Evolutionary conservation across 2,329 filamentous ascomycete genomes (phyloP), one percentile per base, ranked within the genome.

Genomic region (Lachnellula suecica): DNA sequence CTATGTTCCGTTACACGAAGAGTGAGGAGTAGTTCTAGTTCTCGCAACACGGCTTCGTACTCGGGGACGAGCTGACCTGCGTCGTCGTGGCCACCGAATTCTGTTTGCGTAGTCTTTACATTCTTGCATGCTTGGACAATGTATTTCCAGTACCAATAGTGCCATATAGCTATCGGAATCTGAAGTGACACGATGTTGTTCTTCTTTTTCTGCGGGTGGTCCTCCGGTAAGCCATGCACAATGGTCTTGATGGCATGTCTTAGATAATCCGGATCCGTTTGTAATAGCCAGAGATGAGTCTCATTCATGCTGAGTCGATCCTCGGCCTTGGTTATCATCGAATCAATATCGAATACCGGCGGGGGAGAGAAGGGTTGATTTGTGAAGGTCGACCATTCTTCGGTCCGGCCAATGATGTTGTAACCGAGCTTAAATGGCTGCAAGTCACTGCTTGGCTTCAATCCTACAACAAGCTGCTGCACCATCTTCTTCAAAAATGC

Each of bases 271-370:
- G 50, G 47, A 24, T 52, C 46, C 7, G 46, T 52, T 44, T 56
- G 53, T 6, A 56, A 25, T 25, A 52, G 24, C 50, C 49, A 52
- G 10, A 56, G 41, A 51, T 53, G 46, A 47, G 52, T 50, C 23
- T 27, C 27, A n/a, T 34, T 23, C 20, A 37, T 25, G 19, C 44
- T 25, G 3, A 44, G 20, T 27, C 47, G 41, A 10, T 44, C 27
- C n/a, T 34, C 20, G 17, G 50, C 46, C 31, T 49, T 49, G 17
- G 23, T 17, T 5, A 46, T 15, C 24, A 56, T 43, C 4, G n/a
- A 11, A 27, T 50, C 23, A 8, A 50, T 43, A 34, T 43, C 34
- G 43, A 56, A 56, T 15, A 34, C 31, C 4, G 53, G 50, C 2
- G 53, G 53, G 2, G 45, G 17, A 13, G 46, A 52, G 24, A 43